phyloP scores from a whole-genome alignment of 1,284 basidiomycete species.

The Thelephora terrestris region DNA sequence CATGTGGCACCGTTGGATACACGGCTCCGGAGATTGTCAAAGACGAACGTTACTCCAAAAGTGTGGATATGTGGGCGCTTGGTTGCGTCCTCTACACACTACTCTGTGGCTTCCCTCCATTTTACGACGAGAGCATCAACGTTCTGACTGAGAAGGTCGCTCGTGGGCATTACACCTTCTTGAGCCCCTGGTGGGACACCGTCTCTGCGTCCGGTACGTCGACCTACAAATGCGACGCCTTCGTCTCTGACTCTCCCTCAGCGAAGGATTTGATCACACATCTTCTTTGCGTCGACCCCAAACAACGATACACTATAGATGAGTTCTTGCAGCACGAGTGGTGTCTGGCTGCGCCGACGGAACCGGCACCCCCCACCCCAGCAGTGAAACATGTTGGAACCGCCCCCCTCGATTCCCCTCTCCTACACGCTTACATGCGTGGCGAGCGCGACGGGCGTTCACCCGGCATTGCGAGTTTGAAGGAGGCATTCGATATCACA shows the following conservation, averaged over 20 bases:
- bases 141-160: slow-evolving; percentile 99
- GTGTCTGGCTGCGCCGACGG: slow-evolving; percentile 67
- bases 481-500: slow-evolving; percentile 98
- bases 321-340: slow-evolving; percentile 97
- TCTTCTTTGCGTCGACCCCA: slow-evolving; percentile 91
- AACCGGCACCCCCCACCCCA: slow-evolving; percentile 54
- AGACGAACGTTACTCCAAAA: slow-evolving; percentile 97
- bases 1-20: slow-evolving; percentile 98
- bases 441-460: slow-evolving; percentile 81
- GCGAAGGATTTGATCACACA: slow-evolving; percentile 96
- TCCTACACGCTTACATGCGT: slow-evolving; percentile 65
- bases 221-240: not conserved
- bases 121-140: slow-evolving; percentile 99
- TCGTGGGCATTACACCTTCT: slow-evolving; percentile 94
- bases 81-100: slow-evolving; percentile 98
- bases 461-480: slow-evolving; percentile 85
- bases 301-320: slow-evolving; percentile 94
- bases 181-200: slow-evolving; percentile 99
- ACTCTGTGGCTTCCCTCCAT: slow-evolving; percentile 97
- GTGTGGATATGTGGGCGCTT: slow-evolving; percentile 99
- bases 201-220: slow-evolving; percentile 69
- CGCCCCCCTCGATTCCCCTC: slow-evolving; percentile 81
- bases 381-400: slow-evolving; percentile 29
- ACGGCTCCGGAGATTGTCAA: slow-evolving; percentile 99
- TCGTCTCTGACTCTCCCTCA: slow-evolving; percentile 19